A percentile compares a stretch with the other conserved stretches of the same genome.
phyloP scores from a whole-genome alignment of 371 early-diverging fungal genomes.

The Mortierella sp. region DNA sequence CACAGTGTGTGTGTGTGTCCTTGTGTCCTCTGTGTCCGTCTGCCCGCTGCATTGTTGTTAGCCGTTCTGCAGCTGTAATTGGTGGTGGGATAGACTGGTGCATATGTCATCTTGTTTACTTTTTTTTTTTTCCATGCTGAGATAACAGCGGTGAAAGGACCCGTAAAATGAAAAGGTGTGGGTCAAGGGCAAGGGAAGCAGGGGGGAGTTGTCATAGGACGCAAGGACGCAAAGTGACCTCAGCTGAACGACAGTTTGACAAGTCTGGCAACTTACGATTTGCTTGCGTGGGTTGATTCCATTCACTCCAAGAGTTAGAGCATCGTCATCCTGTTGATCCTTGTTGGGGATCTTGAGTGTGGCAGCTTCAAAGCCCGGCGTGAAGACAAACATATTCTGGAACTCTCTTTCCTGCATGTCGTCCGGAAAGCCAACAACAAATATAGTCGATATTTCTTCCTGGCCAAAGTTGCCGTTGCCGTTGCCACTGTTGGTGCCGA shows the following conservation, averaged over 20 bases:
- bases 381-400: constrained; percentile 97
- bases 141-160: background rate
- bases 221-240: background rate
- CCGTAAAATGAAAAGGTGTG: too few relatives aligned
- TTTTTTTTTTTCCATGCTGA: constrained; percentile 3
- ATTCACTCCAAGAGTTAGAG: constrained; percentile 54
- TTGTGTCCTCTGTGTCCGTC: background rate
- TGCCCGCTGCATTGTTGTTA: background rate
- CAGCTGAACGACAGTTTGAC: background rate
- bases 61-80: background rate
- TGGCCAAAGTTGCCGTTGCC: constrained; percentile 10
- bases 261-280: constrained; percentile 73
- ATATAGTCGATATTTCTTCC: constrained; percentile 91
- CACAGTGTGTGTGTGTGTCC: background rate
- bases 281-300: constrained; percentile 76
- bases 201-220: too few relatives aligned
- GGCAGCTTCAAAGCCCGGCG: constrained; percentile 95
- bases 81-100: background rate
- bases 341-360: constrained; percentile 86
- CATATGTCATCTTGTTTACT: constrained; percentile 7
- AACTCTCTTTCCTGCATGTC: constrained; percentile 98
- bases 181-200: too few relatives aligned
- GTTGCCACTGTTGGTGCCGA: constrained; percentile 8
- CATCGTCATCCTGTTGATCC: constrained; percentile 68
- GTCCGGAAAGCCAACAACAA: constrained; percentile 97